Evolutionary conservation across 176 grass and related monocot genomes (phyloP), one percentile per base, ranked within the genome.

Genomic region (Saccharum spontaneum): DNA sequence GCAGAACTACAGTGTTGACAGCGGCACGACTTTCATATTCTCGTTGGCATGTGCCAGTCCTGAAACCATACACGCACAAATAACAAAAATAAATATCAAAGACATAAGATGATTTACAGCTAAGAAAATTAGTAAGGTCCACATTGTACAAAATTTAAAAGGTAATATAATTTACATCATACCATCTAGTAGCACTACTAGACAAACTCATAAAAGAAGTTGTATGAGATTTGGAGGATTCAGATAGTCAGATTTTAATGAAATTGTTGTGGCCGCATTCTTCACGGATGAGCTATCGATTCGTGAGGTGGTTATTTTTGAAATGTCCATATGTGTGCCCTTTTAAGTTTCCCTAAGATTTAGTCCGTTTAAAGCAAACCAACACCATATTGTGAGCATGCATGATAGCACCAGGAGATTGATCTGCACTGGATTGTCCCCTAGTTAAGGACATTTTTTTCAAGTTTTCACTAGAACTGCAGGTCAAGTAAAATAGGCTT

Each of bases 1-100:
- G 97, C 59, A 98, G 91, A 64, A 98, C 91, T 13, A 98, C 93
- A 49, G 91, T 98, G 76, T 98, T 99, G 40, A 99, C 93, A 82
- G 97, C 88, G 64, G 93, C 97, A 31, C 93, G 91, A 78, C 97
- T 96, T 89, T 99, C 97, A 73, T 99, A 99, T 69, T 99, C 97
- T 69, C 97, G 76, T 83, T 99, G 97, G 84, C 93, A 99, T 57
- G 93, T 92, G 65, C 89, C 93, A 69, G 93, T 92, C 48, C 93
- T 99, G 30, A 78, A 86, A 91, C 54, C 67, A 77, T 65, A 82
- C 8, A 85, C 71, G 33, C 8, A 87, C 45, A 61, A 59, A 57
- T 43, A 77, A 83, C 4, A 80, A 68, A 79, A 76, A 77, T 15
- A 6, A 24, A 17, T 23, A 85, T 89, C 17, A 71, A 28, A 28